phyloP scores from a whole-genome alignment of 371 early-diverging fungal genomes.

The Mortierella sp. region DNA sequence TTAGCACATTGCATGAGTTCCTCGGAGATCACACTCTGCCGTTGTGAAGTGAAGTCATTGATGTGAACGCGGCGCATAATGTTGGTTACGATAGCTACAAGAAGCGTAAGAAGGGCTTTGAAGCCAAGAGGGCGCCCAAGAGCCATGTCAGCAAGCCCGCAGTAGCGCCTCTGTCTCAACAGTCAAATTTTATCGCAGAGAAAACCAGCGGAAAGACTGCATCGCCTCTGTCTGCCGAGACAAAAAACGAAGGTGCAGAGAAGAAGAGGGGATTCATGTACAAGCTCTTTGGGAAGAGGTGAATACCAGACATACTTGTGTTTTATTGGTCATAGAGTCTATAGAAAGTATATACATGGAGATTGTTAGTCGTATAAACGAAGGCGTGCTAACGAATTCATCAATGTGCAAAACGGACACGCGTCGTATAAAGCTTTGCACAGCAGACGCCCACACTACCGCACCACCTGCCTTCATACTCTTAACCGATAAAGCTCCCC shows the following conservation, averaged over 20 bases:
- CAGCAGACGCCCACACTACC: no score
- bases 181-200: not conserved
- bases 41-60: not conserved
- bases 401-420: no score
- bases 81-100: constrained; percentile 40
- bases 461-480: no score
- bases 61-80: no score
- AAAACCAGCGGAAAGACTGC: not conserved
- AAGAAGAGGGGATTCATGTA: constrained; percentile 22
- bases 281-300: constrained; percentile 20
- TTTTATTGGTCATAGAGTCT: no score
- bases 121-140: constrained; percentile 2
- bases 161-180: not conserved
- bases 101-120: constrained; percentile 37
- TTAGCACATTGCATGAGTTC: not conserved
- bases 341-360: no score
- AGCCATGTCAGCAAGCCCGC: not conserved
- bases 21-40: not conserved
- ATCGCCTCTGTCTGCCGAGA: not conserved
- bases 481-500: no score
- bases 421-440: no score
- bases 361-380: no score
- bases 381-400: no score
- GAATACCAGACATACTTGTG: no score
- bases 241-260: not conserved